Base-by-base conservation (phyloP, 306 rosid species). In the Trichosanthes cucumerina region DNA sequence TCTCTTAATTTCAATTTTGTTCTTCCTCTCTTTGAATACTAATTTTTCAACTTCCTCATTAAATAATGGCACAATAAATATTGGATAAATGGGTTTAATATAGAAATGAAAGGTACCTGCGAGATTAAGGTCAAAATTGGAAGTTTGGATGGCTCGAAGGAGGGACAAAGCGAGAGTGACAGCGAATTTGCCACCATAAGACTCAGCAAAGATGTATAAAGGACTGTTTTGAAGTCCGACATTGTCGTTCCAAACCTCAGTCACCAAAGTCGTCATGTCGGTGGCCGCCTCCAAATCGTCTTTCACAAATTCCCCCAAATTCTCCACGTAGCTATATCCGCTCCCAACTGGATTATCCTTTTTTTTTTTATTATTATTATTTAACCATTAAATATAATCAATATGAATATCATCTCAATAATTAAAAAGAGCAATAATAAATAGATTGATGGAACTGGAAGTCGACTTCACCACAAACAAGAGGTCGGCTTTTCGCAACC, bases 311-410 rank as follows among this genome's bases (percentile, higher is more conserved):
- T 87, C 84, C 0, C 83, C 52, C 0, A 9, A n/a, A 5, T 90
- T 90, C 60, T 95, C 97, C 82, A 91, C 98, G 78, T 76, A 92
- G 85, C 97, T 95, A 65, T 83, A 95, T 62, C 99, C 99, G 2
- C 92, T 87, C 68, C 99, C 99, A 36, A 95, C 99, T 60, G 97
- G 99, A 80, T 88, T 92, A 50, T 95, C 99, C 99, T 95, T 14
- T 72, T 72, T 43, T 71, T 44, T 2, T 70, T 44, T 66, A n/a
- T n/a, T n/a, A n/a, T n/a, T n/a, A n/a, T 65, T 36, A 0, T 33
- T 36, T 38, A 8, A 10, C 2, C 3, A 9, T 24, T 21, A n/a
- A n/a, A n/a, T n/a, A n/a, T n/a, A 50, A 50, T 56, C 1, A 21
- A 21, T 8, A 58, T 57, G 0, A 28, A 28, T 28, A 28, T 13